Base-by-base conservation (phyloP, 352 stramenopile genomes). In the Phytopythium chamaehyphon region DNA sequence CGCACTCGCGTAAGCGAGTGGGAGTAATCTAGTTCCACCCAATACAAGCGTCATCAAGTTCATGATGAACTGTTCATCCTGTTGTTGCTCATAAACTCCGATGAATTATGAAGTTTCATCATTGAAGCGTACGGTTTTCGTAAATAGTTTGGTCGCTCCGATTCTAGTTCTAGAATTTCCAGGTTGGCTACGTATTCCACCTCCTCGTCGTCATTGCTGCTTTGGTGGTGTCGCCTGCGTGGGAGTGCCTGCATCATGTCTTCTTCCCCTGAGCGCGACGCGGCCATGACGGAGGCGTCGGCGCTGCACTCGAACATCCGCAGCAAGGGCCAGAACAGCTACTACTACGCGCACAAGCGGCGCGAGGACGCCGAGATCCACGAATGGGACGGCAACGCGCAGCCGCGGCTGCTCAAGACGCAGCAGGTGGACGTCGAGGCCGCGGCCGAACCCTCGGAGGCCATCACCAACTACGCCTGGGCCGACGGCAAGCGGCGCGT, bases 341-440 rank as follows among this genome's bases (percentile, higher is more conserved):
- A 94, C 64, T 94, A 94, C 56, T 94, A 94, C 54, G 83, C 83
- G 19, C 83, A 94, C 66, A 90, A 92, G 71, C 81, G 80, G 69
- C 83, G 83, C 51, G 65, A 90, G 18, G 55, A 84, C 48, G 83
- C 85, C 16, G 77, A 92, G 55, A 73, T 91, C 44, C 79, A 92
- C 56, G 65, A 88, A 61, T 94, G 83, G 81, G 81, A 94, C 62
- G 81, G 81, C 42, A 86, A 91, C 15, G 78, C 74, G 16, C 75
- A 71, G 38, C 81, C 81, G 52, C 81, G 83, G 7, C 56, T 94
- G 62, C 74, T 94, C 35, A 92, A 89, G 64, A 73, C 77, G 51
- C 61, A 54, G 11, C 53, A 67, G 47, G 61, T 62, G 12, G 18
- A 65, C 40, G 42, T 69, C 10, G 56, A 65, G 7, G 43, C 73